These are phyloP conservation scores for Starmerella stigmatis DNA, from an alignment of 805 yeast species.

Conservation along the genomic window DNA sequence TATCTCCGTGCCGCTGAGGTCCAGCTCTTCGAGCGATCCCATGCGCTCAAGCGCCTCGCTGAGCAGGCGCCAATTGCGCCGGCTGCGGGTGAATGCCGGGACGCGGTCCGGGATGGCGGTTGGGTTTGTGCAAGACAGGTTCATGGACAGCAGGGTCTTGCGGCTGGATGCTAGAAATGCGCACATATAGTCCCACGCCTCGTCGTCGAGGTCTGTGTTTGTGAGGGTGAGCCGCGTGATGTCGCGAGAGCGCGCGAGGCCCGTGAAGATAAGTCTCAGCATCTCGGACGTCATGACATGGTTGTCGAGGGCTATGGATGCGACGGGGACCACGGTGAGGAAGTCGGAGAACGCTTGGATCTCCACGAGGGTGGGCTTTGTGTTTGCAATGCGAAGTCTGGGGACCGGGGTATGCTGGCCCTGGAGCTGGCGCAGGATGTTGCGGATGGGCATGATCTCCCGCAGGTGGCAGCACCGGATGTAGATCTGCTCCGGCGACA, in stretches of 20 bases:
- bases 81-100: constrained; percentile 42
- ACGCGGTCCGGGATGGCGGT: constrained; percentile 19
- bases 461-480: constrained; percentile 89
- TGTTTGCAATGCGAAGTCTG: constrained; percentile 61
- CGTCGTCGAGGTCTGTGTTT: constrained; percentile 60
- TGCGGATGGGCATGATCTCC: constrained; percentile 86
- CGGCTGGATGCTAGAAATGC: constrained; percentile 56
- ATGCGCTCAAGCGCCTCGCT: constrained; percentile 57
- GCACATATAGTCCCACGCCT: constrained; percentile 72
- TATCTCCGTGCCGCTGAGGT: constrained; percentile 68
- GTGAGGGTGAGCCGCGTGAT: constrained; percentile 65
- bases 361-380: constrained; percentile 84
- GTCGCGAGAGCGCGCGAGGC: constrained; percentile 54
- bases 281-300: constrained; percentile 63
- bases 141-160: constrained; percentile 29
- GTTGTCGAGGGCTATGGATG: constrained; percentile 68
- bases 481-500: constrained; percentile 61
- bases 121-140: constrained; percentile 26
- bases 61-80: constrained; percentile 74
- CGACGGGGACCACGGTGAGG: constrained; percentile 71
- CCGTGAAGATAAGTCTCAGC: constrained; percentile 60
- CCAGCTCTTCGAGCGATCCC: constrained; percentile 68
- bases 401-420: constrained; percentile 69
- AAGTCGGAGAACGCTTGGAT: constrained; percentile 82
- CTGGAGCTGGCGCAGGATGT: constrained; percentile 69